Evolutionary conservation across 1,284 basidiomycete species (phyloP).

Genomic region (Malassezia dermatis): DNA sequence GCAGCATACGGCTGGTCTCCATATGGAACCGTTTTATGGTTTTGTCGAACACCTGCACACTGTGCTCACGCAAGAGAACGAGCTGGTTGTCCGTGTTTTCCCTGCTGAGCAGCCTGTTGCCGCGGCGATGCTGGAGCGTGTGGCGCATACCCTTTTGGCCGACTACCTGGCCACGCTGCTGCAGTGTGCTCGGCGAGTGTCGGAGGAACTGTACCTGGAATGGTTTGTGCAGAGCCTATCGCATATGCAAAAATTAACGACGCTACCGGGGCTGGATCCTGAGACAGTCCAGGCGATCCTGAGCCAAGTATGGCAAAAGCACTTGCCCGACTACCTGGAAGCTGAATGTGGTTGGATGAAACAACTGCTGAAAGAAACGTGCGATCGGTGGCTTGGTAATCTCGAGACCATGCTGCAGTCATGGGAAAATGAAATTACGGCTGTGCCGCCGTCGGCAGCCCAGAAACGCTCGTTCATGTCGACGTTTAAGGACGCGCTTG

Average conservation of each 20-base stretch:
- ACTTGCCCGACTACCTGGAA: conserved; percentile 92
- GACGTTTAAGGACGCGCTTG: conserved; percentile 76
- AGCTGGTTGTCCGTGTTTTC: conserved; percentile 71
- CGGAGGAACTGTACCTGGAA: conserved; percentile 65
- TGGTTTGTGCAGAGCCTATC: conserved; percentile 76
- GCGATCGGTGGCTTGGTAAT: conserved; percentile 66
- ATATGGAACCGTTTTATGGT: conserved; percentile 53
- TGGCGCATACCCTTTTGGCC: conserved; percentile 63
- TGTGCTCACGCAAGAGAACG: conserved; percentile 61
- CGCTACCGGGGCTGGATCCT: conserved; percentile 18
- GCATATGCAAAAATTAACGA: conserved; percentile 53
- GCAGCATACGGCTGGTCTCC: conserved; percentile 56
- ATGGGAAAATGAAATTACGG: background rate
- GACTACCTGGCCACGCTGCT: conserved; percentile 77
- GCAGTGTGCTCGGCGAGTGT: conserved; percentile 64
- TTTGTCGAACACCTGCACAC: conserved; percentile 35
- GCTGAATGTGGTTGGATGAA: conserved; percentile 80
- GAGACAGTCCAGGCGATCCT: conserved; percentile 64
- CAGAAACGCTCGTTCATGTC: conserved; percentile 85
- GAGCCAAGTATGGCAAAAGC: conserved; percentile 80
- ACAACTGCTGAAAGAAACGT: conserved; percentile 62
- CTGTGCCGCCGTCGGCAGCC: conserved; percentile 57
- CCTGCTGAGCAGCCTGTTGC: conserved; percentile 65
- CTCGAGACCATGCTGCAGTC: conserved; percentile 32
- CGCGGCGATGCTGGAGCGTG: conserved; percentile 62